Evolutionary conservation across 805 yeast species (phyloP).

Genomic region (Saturnispora sekii): DNA sequence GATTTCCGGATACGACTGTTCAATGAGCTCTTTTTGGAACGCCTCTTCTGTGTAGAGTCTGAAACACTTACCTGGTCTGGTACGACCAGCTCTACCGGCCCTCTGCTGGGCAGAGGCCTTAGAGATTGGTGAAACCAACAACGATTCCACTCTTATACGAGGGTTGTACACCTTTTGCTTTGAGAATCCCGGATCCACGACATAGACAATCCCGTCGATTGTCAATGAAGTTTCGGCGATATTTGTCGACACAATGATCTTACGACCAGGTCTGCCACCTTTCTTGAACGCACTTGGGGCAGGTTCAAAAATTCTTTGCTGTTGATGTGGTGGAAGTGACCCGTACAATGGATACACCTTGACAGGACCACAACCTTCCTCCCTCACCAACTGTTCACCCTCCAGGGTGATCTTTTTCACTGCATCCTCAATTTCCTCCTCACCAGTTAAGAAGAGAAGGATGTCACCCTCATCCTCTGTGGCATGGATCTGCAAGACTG

Average conservation of each 20-base stretch:
- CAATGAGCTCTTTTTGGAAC: constrained; percentile 83
- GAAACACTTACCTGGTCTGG: constrained; percentile 85
- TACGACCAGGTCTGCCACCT: constrained; percentile 89
- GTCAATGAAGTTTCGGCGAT: constrained; percentile 98
- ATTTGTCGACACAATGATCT: constrained; percentile 84
- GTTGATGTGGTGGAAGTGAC: constrained; percentile 92
- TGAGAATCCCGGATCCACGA: constrained; percentile 94
- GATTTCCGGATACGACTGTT: constrained; percentile 94
- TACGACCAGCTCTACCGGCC: constrained; percentile 99
- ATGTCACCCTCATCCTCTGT: constrained; percentile 93
- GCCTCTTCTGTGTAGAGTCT: constrained; percentile 95
- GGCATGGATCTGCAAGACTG: constrained; percentile 93
- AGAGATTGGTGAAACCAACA: constrained; percentile 90
- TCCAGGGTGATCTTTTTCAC: constrained; percentile 81
- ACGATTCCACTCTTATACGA: constrained; percentile 87
- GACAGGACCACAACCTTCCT: constrained; percentile 83
- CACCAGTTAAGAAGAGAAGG: constrained; percentile 83
- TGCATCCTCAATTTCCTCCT: constrained; percentile 96
- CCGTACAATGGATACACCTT: constrained; percentile 91
- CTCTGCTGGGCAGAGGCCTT: constrained; percentile 97
- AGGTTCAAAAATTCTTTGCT: constrained; percentile 84
- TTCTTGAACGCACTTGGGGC: constrained; percentile 69
- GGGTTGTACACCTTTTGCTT: constrained; percentile 97
- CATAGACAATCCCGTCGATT: constrained; percentile 95
- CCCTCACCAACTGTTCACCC: constrained; percentile 80